phyloP scores from a whole-genome alignment of 2,329 filamentous ascomycete species.

The Xylaria sp. region DNA sequence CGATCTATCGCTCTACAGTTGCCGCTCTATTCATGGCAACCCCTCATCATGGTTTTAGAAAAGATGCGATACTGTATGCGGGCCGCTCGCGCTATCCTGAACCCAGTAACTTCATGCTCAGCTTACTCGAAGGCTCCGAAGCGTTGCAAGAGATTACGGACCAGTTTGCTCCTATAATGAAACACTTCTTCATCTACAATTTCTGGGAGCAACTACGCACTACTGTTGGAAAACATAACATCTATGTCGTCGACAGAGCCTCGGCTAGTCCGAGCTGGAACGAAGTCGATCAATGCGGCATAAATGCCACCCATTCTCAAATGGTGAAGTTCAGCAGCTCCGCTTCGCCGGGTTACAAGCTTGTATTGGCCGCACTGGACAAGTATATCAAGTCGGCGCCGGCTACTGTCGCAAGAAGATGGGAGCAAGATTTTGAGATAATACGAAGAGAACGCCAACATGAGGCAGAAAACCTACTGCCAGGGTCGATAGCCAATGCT shows the following conservation, averaged over 20 bases:
- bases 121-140: constrained; percentile 28
- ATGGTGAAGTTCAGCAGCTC: constrained; percentile 22
- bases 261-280: constrained; percentile 29
- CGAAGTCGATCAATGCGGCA: constrained; percentile 30
- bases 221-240: constrained; percentile 8
- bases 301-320: constrained; percentile 21
- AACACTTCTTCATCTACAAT: constrained; percentile 27
- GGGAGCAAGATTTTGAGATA: constrained; percentile 28
- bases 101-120: constrained; percentile 27
- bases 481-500: constrained; percentile 2
- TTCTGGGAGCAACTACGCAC: constrained; percentile 28
- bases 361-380: constrained; percentile 26
- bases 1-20: constrained; percentile 27
- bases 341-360: constrained; percentile 21
- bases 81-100: constrained; percentile 10
- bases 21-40: constrained; percentile 30
- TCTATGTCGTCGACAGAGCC: constrained; percentile 22
- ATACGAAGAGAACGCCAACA: constrained; percentile 26
- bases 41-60: constrained; percentile 29
- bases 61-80: constrained; percentile 18
- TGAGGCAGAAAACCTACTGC: constrained; percentile 16
- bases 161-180: constrained; percentile 30
- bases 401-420: constrained; percentile 9
- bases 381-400: constrained; percentile 22
- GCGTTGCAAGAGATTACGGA: constrained; percentile 30